These are phyloP conservation scores for Heliamphora exappendiculata DNA, from an alignment of 148 eudicot species.

Conservation along the genomic window DNA sequence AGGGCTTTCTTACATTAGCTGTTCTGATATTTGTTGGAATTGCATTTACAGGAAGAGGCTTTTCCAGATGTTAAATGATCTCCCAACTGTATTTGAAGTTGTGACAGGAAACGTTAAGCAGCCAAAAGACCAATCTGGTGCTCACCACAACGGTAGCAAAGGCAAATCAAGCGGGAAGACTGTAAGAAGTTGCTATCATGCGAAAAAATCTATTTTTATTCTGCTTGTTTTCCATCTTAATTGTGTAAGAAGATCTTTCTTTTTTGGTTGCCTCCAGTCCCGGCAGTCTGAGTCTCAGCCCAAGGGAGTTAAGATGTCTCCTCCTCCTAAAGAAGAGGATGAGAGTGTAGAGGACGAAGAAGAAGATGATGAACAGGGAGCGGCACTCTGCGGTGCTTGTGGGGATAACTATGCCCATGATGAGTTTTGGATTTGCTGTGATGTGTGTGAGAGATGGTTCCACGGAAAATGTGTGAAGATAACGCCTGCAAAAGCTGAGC, in stretches of 20 bases:
- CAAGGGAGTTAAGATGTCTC: conserved; percentile 36
- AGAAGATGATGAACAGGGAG: conserved; percentile 60
- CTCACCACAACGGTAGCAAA: conserved; percentile 51
- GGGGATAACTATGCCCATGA: conserved; percentile 59
- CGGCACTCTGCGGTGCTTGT: conserved; percentile 72
- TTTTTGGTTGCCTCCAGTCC: conserved; percentile 13
- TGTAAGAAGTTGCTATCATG: conserved; percentile 13
- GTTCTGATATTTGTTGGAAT: conserved; percentile 15
- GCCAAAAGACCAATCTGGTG: conserved; percentile 40
- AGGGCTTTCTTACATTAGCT: no score
- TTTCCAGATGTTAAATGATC: conserved; percentile 71
- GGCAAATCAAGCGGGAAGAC: conserved; percentile 53
- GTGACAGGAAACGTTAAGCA: conserved; percentile 43
- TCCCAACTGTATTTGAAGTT: conserved; percentile 71
- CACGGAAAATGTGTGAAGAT: conserved; percentile 86
- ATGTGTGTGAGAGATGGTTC: conserved; percentile 74
- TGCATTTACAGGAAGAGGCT: conserved; percentile 57
- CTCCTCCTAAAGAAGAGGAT: conserved; percentile 35
- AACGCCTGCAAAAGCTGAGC: conserved; percentile 77
- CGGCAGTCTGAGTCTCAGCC: conserved; percentile 35
- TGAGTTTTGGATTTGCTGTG: no score
- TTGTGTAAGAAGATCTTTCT: not conserved
- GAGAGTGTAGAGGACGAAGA: conserved; percentile 58
- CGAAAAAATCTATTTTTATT: not conserved
- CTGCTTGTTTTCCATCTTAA: not conserved